These are phyloP conservation scores for Nakaseomyces bracarensis DNA, from an alignment of 1,139 yeast species.

Conservation along the genomic window DNA sequence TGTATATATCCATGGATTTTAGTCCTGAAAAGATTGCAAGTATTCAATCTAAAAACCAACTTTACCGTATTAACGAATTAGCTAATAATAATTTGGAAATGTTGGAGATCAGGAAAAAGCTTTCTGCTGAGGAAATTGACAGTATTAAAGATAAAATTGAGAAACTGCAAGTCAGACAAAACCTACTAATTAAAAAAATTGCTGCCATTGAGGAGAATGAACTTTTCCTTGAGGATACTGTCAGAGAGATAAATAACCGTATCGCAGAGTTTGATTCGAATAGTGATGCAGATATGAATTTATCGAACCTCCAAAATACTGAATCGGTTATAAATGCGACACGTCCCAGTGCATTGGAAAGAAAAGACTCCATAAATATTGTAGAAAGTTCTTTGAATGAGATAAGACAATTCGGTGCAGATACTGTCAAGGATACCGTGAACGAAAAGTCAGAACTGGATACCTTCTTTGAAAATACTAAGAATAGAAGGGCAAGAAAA, in stretches of 20 bases:
- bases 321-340: slow-evolving; percentile 7
- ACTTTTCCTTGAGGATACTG: slow-evolving; percentile 41
- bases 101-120: slow-evolving; percentile 52
- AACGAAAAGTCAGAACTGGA: slow-evolving; percentile 10
- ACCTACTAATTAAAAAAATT: slow-evolving; percentile 47
- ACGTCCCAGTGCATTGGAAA: slow-evolving; percentile 1
- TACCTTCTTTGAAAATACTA: slow-evolving; percentile 19
- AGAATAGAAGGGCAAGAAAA: slow-evolving; percentile 12
- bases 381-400: slow-evolving; percentile 6
- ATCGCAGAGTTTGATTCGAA: slow-evolving; percentile 31
- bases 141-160: slow-evolving; percentile 53
- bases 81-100: slow-evolving; percentile 44
- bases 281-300: slow-evolving; percentile 21
- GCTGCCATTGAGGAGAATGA: slow-evolving; percentile 55
- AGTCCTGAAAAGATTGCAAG: slow-evolving; percentile 33
- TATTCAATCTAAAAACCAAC: slow-evolving; percentile 17
- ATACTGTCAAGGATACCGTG: slow-evolving; percentile 11
- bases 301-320: slow-evolving; percentile 12
- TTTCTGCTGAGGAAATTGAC: slow-evolving; percentile 53
- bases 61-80: slow-evolving; percentile 35
- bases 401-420: not conserved
- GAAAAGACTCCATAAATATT: slow-evolving; percentile 5
- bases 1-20: slow-evolving; percentile 4
- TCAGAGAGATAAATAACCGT: slow-evolving; percentile 38
- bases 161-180: slow-evolving; percentile 42